Conservation (phyloP, 768 basidiomycete species). For the Macrolepiota albuminosa region DNA sequence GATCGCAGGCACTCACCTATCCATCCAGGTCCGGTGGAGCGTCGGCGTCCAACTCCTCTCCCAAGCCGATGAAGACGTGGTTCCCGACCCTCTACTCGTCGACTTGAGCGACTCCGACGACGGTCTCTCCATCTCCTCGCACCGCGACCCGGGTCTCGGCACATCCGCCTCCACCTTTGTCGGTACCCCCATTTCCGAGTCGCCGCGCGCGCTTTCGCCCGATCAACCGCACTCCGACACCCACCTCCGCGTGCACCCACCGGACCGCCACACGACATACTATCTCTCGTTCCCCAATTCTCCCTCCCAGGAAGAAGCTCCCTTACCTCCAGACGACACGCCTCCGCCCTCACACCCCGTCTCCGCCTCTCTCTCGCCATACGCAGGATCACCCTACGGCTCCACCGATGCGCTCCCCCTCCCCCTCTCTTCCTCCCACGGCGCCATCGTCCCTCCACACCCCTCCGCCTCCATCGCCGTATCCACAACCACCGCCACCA, state of each 20-base stretch:
- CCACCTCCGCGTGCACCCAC: neutral
- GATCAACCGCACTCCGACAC: neutral
- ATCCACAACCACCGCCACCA: neutral
- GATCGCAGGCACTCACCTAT: neutral
- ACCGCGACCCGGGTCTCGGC: neutral
- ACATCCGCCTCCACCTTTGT: conserved; percentile 9
- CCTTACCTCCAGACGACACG: conserved; percentile 2
- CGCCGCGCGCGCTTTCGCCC: neutral
- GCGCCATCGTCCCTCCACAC: neutral
- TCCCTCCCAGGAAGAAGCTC: conserved; percentile 4
- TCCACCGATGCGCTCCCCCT: neutral
- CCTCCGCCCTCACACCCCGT: neutral
- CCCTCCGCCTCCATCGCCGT: neutral
- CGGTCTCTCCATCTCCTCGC: neutral
- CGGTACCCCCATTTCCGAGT: neutral
- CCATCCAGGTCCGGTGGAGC: conserved; percentile 78
- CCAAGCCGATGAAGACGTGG: conserved; percentile 8
- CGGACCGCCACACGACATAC: conserved; percentile 14
- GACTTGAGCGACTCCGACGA: neutral
- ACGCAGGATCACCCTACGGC: no score
- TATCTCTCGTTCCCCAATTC: conserved; percentile 20
- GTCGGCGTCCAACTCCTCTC: conserved; percentile 26
- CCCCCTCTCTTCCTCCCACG: neutral
- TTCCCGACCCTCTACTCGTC: neutral
- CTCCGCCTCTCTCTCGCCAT: neutral